phyloP scores from a whole-genome alignment of 2,329 filamentous ascomycete genomes.

The Calonectria pseudoreteaudii region DNA sequence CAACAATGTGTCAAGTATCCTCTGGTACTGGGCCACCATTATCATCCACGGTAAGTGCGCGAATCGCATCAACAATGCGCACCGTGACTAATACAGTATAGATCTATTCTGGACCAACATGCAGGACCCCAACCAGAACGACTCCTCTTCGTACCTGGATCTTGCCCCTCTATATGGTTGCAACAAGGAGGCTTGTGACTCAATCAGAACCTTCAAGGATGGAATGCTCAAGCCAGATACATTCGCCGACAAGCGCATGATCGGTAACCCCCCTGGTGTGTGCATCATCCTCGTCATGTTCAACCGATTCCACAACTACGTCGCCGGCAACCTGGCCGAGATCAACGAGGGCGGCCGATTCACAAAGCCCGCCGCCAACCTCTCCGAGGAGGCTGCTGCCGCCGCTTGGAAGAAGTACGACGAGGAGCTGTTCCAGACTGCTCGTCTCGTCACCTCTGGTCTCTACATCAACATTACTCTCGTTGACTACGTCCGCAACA shows the following conservation, averaged over 20 bases:
- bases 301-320: slow-evolving; percentile 88
- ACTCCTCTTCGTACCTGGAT: slow-evolving; percentile 79
- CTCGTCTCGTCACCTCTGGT: slow-evolving; percentile 78
- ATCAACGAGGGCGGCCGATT: slow-evolving; percentile 91
- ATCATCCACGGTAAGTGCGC: slow-evolving; percentile 72
- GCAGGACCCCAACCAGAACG: slow-evolving; percentile 68
- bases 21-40: slow-evolving; percentile 80
- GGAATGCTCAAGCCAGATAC: slow-evolving; percentile 79
- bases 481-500: slow-evolving; percentile 82
- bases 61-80: fast-evolving
- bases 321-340: slow-evolving; percentile 80
- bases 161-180: slow-evolving; percentile 79
- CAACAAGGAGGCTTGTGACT: slow-evolving; percentile 74
- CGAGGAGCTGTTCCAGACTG: slow-evolving; percentile 83
- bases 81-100: slow-evolving; percentile 28
- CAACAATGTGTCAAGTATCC: slow-evolving; percentile 77
- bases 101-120: slow-evolving; percentile 79
- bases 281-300: slow-evolving; percentile 82
- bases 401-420: slow-evolving; percentile 76
- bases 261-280: slow-evolving; percentile 79
- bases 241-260: slow-evolving; percentile 77
- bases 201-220: slow-evolving; percentile 76
- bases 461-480: slow-evolving; percentile 84
- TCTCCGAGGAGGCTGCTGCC: slow-evolving; percentile 61
- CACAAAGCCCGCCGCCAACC: slow-evolving; percentile 67